A percentile compares a stretch with the other conserved stretches of the same genome.
Conservation (phyloP, 2,329 filamentous ascomycete species). For the Westerdykella ornata region DNA sequence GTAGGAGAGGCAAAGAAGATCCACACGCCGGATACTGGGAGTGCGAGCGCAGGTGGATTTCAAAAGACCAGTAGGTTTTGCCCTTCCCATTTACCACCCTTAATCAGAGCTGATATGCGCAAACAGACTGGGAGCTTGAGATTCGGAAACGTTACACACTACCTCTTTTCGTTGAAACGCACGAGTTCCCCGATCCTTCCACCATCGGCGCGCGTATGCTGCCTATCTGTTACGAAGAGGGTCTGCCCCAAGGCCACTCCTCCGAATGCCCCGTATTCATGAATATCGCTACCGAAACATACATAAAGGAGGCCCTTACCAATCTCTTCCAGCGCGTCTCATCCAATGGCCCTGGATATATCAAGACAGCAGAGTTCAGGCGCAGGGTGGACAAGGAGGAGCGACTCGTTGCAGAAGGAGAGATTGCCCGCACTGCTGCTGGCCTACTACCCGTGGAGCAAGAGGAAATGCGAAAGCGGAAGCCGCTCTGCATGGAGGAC, state of each 20-base stretch:
- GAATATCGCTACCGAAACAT: constrained; percentile 56
- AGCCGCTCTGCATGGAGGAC: constrained; percentile 70
- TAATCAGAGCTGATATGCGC: constrained; percentile 5
- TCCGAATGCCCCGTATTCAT: constrained; percentile 53
- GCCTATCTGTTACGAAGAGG: constrained; percentile 60
- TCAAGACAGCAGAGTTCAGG: constrained; percentile 74
- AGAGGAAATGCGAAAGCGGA: constrained; percentile 64
- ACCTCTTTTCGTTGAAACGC: constrained; percentile 54
- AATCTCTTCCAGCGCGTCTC: constrained; percentile 50
- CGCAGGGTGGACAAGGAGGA: constrained; percentile 71
- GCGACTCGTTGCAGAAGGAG: constrained; percentile 62
- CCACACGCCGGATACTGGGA: constrained; percentile 55
- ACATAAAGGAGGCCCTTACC: constrained; percentile 55
- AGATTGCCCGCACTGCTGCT: constrained; percentile 65
- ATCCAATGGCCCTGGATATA: constrained; percentile 49
- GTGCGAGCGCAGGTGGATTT: constrained; percentile 62
- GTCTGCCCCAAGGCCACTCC: constrained; percentile 49
- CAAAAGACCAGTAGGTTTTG: constrained; percentile 66
- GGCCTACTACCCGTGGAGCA: constrained; percentile 76
- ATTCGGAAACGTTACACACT: constrained; percentile 59
- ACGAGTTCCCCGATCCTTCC: constrained; percentile 55
- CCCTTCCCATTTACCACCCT: background rate
- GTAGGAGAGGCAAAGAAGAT: constrained; percentile 36
- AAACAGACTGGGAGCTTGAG: constrained; percentile 55
- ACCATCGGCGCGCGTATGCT: constrained; percentile 55